phyloP scores from a whole-genome alignment of 1,284 basidiomycete genomes.

The Ceratobasidium sp. region DNA sequence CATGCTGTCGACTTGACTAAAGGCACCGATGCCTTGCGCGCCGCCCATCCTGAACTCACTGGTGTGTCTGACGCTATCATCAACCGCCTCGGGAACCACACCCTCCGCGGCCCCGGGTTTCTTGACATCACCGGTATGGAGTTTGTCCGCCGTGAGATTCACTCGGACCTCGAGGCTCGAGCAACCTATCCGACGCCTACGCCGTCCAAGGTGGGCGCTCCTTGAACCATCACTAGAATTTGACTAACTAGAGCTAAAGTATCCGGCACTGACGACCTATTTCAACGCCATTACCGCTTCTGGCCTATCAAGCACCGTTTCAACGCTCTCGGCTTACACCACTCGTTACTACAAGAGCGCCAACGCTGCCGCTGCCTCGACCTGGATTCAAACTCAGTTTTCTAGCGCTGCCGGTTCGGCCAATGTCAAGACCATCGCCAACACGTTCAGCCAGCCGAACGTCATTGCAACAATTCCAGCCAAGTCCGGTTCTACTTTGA shows the following conservation, averaged over 20 bases:
- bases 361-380: constrained; percentile 32
- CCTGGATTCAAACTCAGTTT: constrained; percentile 42
- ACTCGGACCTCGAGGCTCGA: constrained; percentile 19
- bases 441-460: constrained; percentile 43
- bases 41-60: constrained; percentile 21
- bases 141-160: constrained; percentile 17
- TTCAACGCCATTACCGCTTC: constrained; percentile 36
- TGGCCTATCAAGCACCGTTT: constrained; percentile 29
- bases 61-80: constrained; percentile 32
- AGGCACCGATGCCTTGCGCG: neutral
- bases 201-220: constrained; percentile 21
- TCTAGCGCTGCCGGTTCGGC: constrained; percentile 12
- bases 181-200: constrained; percentile 37
- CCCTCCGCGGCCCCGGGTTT: constrained; percentile 39
- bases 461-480: constrained; percentile 24
- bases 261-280: constrained; percentile 30
- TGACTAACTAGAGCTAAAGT: constrained; percentile 2
- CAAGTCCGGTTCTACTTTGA: constrained; percentile 7
- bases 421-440: constrained; percentile 39
- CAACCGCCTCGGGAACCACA: constrained; percentile 33
- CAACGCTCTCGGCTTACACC: constrained; percentile 43
- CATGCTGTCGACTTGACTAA: constrained; percentile 29
- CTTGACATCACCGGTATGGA: constrained; percentile 41
- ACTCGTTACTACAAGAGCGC: constrained; percentile 44
- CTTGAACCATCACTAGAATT: neutral